phyloP scores from a whole-genome alignment of 805 yeast genomes.

The Priceomyces haplophilus region DNA sequence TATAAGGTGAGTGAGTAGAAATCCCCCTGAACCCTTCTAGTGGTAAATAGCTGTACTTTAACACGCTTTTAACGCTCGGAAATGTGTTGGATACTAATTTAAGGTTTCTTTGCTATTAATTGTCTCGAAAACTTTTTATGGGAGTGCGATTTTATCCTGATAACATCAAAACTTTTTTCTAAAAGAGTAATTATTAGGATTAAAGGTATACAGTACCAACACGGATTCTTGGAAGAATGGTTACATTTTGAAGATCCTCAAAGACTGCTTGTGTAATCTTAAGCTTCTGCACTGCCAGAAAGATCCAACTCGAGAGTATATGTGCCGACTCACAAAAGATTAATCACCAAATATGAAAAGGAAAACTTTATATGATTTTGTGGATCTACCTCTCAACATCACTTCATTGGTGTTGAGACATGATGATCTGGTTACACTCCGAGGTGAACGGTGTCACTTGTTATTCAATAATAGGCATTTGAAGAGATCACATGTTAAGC shows the following conservation, averaged over 20 bases:
- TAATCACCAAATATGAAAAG: conserved; percentile 1
- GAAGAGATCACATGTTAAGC: conserved; percentile 4
- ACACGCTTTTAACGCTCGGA: neutral
- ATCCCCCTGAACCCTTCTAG: neutral
- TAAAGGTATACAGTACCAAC: too few relatives aligned
- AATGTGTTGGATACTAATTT: neutral
- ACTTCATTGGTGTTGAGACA: neutral
- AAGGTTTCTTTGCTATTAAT: too few relatives aligned
- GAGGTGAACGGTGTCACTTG: conserved; percentile 10
- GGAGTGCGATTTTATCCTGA: conserved; percentile 1
- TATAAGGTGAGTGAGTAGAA: neutral
- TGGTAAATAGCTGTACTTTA: neutral
- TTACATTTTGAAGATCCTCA: too few relatives aligned
- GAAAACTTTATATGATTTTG: conserved; percentile 2
- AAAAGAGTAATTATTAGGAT: neutral
- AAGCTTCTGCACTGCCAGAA: too few relatives aligned
- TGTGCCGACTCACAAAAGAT: too few relatives aligned
- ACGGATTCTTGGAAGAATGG: too few relatives aligned
- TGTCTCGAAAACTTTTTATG: conserved; percentile 5
- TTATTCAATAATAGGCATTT: conserved; percentile 7
- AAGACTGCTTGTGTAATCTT: too few relatives aligned
- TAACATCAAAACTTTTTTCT: neutral
- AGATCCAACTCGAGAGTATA: neutral
- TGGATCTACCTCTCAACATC: conserved; percentile 1
- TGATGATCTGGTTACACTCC: neutral